Evolutionary conservation across 208 protist species (phyloP).

Genomic region (Crithidia fasciculata): DNA sequence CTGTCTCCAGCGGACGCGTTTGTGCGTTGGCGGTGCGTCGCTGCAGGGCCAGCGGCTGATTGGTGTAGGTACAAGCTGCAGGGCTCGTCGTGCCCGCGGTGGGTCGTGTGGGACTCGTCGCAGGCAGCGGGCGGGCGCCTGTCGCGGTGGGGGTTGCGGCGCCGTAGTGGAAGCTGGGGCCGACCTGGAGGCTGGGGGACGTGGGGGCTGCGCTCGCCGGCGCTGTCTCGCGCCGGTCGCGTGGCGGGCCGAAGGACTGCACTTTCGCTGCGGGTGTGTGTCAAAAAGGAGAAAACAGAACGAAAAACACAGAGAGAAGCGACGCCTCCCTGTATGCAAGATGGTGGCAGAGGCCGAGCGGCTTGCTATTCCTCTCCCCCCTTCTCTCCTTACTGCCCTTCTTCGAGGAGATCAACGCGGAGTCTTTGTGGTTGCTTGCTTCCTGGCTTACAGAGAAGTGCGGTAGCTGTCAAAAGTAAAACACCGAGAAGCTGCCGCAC

Average conservation of each 20-base stretch:
- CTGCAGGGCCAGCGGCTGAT: slow-evolving; percentile 7
- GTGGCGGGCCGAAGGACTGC: slow-evolving; percentile 5
- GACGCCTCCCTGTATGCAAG: too few relatives aligned
- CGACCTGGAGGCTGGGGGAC: background rate
- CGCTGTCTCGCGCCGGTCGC: slow-evolving; percentile 3
- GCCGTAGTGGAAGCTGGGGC: background rate
- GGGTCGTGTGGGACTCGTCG: background rate
- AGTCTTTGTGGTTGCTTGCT: too few relatives aligned
- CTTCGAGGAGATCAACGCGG: too few relatives aligned
- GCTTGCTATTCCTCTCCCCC: too few relatives aligned
- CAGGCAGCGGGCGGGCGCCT: background rate
- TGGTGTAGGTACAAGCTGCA: background rate
- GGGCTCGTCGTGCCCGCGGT: background rate
- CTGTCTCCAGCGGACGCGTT: background rate
- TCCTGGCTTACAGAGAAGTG: too few relatives aligned
- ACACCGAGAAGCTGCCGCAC: too few relatives aligned
- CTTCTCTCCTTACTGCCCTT: too few relatives aligned
- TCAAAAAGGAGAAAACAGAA: background rate
- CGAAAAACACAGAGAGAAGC: slow-evolving; percentile 14
- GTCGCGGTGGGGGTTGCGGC: background rate
- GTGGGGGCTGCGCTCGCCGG: background rate
- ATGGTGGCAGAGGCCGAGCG: too few relatives aligned
- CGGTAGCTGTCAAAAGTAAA: too few relatives aligned
- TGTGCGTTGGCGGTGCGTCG: slow-evolving; percentile 1
- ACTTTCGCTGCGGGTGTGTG: slow-evolving; percentile 9